Evolutionary conservation across 2,329 filamentous ascomycete genomes (phyloP).

Genomic region (Hypoxylon sp.): DNA sequence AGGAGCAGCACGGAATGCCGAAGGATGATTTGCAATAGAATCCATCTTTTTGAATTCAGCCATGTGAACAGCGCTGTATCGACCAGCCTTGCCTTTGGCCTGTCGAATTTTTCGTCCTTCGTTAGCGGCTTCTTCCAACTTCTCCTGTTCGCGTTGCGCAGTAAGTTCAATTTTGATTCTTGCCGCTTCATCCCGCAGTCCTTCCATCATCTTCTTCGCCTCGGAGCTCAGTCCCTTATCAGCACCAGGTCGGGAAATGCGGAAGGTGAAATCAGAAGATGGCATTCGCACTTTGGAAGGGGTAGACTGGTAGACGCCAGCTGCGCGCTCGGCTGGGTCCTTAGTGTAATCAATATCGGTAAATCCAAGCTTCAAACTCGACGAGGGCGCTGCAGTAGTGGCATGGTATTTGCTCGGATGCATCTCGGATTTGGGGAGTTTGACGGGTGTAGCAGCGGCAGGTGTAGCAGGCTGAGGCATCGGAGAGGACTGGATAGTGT

Average conservation of each 20-base stretch:
- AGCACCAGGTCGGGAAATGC: slow-evolving; percentile 62
- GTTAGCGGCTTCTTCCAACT: slow-evolving; percentile 57
- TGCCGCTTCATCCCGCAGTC: slow-evolving; percentile 77
- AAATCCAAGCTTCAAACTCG: slow-evolving; percentile 85
- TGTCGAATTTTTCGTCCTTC: slow-evolving; percentile 78
- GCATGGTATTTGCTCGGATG: slow-evolving; percentile 86
- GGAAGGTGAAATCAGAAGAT: slow-evolving; percentile 74
- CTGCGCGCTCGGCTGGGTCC: slow-evolving; percentile 56
- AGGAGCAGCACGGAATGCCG: slow-evolving; percentile 74
- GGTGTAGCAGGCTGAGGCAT: slow-evolving; percentile 65
- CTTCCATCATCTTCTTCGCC: slow-evolving; percentile 71
- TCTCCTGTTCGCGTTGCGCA: slow-evolving; percentile 69
- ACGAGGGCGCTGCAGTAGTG: slow-evolving; percentile 81
- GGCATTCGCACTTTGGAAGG: slow-evolving; percentile 70
- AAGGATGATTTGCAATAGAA: slow-evolving; percentile 88
- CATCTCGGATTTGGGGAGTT: slow-evolving; percentile 85
- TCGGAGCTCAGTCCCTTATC: slow-evolving; percentile 70
- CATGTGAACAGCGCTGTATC: slow-evolving; percentile 88
- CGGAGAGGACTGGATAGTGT: slow-evolving; percentile 54
- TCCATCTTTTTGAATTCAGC: slow-evolving; percentile 97
- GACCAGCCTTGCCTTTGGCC: slow-evolving; percentile 79
- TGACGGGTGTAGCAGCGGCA: slow-evolving; percentile 71
- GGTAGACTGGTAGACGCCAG: slow-evolving; percentile 65
- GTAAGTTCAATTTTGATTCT: slow-evolving; percentile 77
- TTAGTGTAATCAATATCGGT: slow-evolving; percentile 74